phyloP scores from a whole-genome alignment of 257 asterid species.

The Ligustrum vulgare region DNA sequence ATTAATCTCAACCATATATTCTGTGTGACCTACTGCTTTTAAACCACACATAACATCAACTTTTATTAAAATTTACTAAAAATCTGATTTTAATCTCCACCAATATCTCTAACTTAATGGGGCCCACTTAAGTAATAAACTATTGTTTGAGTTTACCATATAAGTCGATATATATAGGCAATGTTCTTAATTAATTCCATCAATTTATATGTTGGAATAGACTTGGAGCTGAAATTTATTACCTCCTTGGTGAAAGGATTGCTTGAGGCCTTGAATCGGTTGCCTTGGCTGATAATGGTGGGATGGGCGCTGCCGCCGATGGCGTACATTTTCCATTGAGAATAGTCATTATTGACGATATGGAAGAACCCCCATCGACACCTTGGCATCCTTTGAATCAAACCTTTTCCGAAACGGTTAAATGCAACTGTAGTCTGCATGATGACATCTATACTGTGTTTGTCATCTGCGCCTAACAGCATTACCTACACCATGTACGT shows the following conservation, averaged over 20 bases:
- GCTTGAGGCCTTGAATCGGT: slow-evolving; percentile 33
- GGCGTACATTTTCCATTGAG: slow-evolving; percentile 48
- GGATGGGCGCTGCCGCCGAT: slow-evolving; percentile 47
- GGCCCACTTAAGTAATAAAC: too few species aligned
- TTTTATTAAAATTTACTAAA: too few species aligned
- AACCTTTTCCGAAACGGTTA: slow-evolving; percentile 52
- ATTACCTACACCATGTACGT: slow-evolving; percentile 21
- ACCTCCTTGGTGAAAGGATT: slow-evolving; percentile 36
- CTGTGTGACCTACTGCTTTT: too few species aligned
- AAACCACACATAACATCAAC: too few species aligned
- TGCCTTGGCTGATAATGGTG: slow-evolving; percentile 47
- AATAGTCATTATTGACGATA: slow-evolving; percentile 44
- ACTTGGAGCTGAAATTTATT: neutral
- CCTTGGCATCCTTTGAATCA: slow-evolving; percentile 55
- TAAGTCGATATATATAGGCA: too few species aligned
- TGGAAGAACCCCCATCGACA: slow-evolving; percentile 34
- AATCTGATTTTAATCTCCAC: too few species aligned
- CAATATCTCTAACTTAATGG: too few species aligned
- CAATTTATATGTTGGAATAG: neutral
- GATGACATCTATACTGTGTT: slow-evolving; percentile 20
- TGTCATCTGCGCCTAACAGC: slow-evolving; percentile 37
- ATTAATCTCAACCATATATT: too few species aligned
- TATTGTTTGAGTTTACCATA: too few species aligned
- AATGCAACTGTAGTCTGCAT: slow-evolving; percentile 58
- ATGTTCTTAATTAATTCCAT: too few species aligned